Percentiles rank a stretch among this genome's conserved stretches.
Evolutionary conservation across 2,329 filamentous ascomycete species (phyloP).

Genomic region (Exophiala calicioides): DNA sequence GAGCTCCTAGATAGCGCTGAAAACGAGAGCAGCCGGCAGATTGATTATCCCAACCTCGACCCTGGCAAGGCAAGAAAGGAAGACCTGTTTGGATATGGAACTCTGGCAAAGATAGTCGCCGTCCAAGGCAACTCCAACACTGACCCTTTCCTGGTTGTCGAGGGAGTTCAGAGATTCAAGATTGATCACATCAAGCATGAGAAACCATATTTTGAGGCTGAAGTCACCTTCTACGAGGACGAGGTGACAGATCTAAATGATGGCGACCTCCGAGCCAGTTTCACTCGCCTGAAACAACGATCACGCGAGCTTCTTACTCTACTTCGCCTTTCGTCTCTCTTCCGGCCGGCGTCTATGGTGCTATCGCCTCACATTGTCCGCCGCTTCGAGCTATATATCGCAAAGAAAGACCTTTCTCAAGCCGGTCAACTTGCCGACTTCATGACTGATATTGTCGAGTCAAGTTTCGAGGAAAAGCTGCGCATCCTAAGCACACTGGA

Average conservation of each 20-base stretch:
- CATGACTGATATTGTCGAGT: constrained; percentile 90
- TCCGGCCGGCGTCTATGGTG: constrained; percentile 67
- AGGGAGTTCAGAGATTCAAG: constrained; percentile 76
- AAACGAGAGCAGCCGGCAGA: constrained; percentile 40
- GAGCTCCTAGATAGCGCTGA: constrained; percentile 69
- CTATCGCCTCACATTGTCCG: constrained; percentile 84
- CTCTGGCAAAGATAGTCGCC: constrained; percentile 74
- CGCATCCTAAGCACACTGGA: constrained; percentile 79
- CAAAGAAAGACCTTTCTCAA: constrained; percentile 76
- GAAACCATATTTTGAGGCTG: constrained; percentile 81
- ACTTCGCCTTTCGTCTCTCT: constrained; percentile 78
- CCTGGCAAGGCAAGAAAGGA: constrained; percentile 63
- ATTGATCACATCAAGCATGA: constrained; percentile 75
- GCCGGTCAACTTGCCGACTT: constrained; percentile 89
- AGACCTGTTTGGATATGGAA: constrained; percentile 81
- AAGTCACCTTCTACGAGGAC: constrained; percentile 71
- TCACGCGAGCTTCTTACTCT: constrained; percentile 85
- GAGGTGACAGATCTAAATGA: constrained; percentile 54
- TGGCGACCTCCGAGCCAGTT: constrained; percentile 67
- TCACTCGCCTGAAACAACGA: constrained; percentile 77
- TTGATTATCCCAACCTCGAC: constrained; percentile 50
- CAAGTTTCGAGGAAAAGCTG: constrained; percentile 86
- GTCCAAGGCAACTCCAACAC: constrained; percentile 73
- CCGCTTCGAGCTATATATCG: constrained; percentile 83
- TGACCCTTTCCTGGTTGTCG: constrained; percentile 81